phyloP scores from a whole-genome alignment of 768 basidiomycete genomes.

The Lactarius sp. region DNA sequence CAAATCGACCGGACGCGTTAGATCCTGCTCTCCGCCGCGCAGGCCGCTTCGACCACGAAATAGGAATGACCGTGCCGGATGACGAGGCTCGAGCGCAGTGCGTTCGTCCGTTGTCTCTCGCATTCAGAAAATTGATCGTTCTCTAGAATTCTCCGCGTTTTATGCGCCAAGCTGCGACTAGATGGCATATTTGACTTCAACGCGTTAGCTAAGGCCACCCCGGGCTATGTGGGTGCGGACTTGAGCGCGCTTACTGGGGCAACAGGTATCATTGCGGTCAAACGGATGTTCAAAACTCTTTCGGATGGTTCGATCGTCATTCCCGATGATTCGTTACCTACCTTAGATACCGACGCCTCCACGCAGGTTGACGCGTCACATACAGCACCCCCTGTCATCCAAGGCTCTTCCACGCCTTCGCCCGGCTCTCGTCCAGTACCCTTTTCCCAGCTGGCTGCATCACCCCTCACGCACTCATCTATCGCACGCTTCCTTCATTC shows the following conservation, averaged over 20 bases:
- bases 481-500: too few species aligned
- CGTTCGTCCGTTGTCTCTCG: too few species aligned
- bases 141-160: slow-evolving; percentile 76
- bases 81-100: too few species aligned
- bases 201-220: too few species aligned
- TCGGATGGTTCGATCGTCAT: slow-evolving; percentile 59
- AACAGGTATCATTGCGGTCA: slow-evolving; percentile 93
- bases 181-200: too few species aligned
- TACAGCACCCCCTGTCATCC: not conserved
- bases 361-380: slow-evolving; percentile 38
- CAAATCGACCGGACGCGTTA: slow-evolving; percentile 90
- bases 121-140: too few species aligned
- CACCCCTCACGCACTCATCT: too few species aligned
- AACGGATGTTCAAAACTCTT: slow-evolving; percentile 84
- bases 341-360: slow-evolving; percentile 29
- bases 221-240: too few species aligned
- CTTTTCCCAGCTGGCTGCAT: slow-evolving; percentile 36
- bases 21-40: slow-evolving; percentile 91
- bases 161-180: slow-evolving; percentile 78
- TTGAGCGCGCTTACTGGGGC: slow-evolving; percentile 85
- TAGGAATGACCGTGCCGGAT: slow-evolving; percentile 95
- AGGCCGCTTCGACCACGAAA: slow-evolving; percentile 96
- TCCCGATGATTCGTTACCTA: slow-evolving; percentile 36
- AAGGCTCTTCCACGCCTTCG: not conserved
- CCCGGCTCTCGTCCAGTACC: slow-evolving; percentile 22